Percentiles rank a stretch among this genome's conserved stretches.
Evolutionary conservation across 1,139 yeast species (phyloP).

Genomic region (Nakaseomyces sp.): DNA sequence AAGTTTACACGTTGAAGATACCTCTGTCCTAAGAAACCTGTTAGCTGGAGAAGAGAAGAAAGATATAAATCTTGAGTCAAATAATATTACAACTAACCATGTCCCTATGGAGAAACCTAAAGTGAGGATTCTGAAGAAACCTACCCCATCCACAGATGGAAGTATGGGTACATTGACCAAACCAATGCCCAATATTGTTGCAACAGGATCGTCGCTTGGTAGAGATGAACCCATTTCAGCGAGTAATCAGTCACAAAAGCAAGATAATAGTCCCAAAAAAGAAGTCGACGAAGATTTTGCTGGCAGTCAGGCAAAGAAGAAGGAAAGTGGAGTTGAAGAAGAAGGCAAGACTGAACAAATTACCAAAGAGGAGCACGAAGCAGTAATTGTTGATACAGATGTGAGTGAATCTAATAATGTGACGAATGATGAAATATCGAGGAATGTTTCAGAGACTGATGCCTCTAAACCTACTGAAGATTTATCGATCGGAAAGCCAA

Average conservation of each 20-base stretch:
- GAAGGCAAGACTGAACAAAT: background rate
- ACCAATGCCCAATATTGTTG: too few species aligned
- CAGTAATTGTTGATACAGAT: too few species aligned
- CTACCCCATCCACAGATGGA: too few species aligned
- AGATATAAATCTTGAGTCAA: too few species aligned
- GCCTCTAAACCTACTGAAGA: background rate
- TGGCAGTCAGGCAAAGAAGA: background rate
- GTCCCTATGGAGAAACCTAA: background rate
- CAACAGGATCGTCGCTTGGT: too few species aligned
- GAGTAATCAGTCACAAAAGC: background rate
- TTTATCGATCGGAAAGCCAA: background rate
- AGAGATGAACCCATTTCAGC: background rate
- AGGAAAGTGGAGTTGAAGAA: background rate
- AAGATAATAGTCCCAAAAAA: background rate
- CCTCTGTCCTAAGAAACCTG: slow-evolving; percentile 45
- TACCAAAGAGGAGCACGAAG: background rate
- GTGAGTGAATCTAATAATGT: too few species aligned
- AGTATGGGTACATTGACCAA: too few species aligned
- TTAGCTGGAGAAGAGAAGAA: slow-evolving; percentile 9
- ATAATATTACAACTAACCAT: too few species aligned
- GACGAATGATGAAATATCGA: background rate
- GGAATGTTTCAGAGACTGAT: background rate
- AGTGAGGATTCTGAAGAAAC: background rate
- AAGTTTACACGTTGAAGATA: slow-evolving; percentile 40
- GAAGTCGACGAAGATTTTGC: background rate